Conservation (phyloP, 163 green algal species). For the Scenedesmus sp. region DNA sequence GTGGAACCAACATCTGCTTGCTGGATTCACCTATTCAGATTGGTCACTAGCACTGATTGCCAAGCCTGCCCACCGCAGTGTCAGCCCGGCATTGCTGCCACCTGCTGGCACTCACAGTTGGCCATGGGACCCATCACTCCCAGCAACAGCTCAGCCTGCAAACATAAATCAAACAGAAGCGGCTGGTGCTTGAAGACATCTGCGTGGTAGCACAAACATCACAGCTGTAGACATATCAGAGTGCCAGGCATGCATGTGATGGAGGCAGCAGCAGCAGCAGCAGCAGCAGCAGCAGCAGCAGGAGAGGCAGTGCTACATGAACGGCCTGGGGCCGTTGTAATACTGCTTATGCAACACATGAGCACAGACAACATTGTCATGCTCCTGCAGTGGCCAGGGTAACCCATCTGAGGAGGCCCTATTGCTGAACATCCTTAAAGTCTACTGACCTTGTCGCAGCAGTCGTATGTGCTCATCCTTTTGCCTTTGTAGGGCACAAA, state of each 20-base stretch:
- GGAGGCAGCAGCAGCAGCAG: too few species aligned
- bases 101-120: constrained; percentile 27
- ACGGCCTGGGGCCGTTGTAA: background rate
- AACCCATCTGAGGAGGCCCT: background rate
- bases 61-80: background rate
- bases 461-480: constrained; percentile 34
- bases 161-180: background rate
- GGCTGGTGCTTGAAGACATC: background rate
- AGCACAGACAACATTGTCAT: background rate
- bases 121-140: constrained; percentile 19
- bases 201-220: background rate
- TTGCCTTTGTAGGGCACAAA: constrained; percentile 47
- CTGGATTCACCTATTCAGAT: background rate
- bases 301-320: background rate
- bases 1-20: background rate
- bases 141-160: constrained; percentile 43
- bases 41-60: background rate
- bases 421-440: background rate
- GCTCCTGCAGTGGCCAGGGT: background rate
- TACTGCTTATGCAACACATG: background rate
- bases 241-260: background rate
- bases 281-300: background rate
- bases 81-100: background rate
- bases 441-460: constrained; percentile 47
- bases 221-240: background rate